Base-by-base conservation (phyloP, 306 rosid genomes). In the Bauhinia variegata region DNA sequence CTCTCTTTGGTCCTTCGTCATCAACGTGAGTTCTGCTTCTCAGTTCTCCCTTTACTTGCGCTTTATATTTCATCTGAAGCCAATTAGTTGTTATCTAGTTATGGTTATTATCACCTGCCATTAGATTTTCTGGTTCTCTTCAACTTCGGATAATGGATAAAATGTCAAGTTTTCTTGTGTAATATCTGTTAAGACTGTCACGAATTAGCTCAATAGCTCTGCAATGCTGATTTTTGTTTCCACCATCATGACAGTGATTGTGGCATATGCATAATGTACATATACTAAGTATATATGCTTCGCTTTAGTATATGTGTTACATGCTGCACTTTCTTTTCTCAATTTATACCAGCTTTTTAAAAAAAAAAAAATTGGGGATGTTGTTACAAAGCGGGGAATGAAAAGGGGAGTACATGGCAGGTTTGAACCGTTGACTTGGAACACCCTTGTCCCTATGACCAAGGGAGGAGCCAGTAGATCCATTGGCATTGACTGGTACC, bases 1-100 rank as follows among this genome's bases (percentile, higher is more conserved):
- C 89, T 14, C 91, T 89, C 77, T 78, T 89, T 13, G 96, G 95
- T 43, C 96, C 96, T 74, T 89, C 96, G 81, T 68, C 95, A 39
- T 13, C 68, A 38, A 83, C 96, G 96, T 89, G 54, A 79, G 81
- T 61, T 66, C 41, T 18, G 5, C 49, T 48, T 15, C 15, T 6
- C 14, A 49, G 51, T 66, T 14, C 62, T 38, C 17, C 59, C 53
- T 37, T 18, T 4, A 13, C 13, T 52, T 23, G 0, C 13, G 30
- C 46, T 36, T 44, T 67, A 30, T 43, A 8, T 9, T 2, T 17
- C 15, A 0, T 44, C 7, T 13, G 11, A 18, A 60, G 19, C 39
- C 14, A 17, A 0, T 19, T 11, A 31, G 5, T 60, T 16, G 30
- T 37, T 7, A n/a, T n/a, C n/a, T n/a, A n/a, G n/a, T n/a, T n/a